Base-by-base conservation (phyloP, 1,284 basidiomycete genomes). In the Omphalotus olearius region DNA sequence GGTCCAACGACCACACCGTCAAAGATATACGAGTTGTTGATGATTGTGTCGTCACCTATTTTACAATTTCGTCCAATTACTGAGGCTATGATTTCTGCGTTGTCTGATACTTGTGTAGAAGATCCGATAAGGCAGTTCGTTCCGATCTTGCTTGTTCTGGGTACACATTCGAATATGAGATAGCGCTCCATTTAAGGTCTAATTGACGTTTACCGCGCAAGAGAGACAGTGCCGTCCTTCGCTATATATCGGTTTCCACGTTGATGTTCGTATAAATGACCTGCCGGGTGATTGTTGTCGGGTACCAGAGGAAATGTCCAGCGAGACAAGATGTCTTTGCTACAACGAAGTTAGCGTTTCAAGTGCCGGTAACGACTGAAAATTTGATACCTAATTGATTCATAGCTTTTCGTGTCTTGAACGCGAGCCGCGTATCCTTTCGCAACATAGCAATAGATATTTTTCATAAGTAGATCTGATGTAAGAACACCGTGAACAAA, bases 401-500 rank as follows among this genome's bases (percentile, higher is more conserved):
- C 93, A 67, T 95, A 97, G 55, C 88, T 91, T 61, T 85, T 84
- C 3, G 93, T 94, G 64, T 94, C 93, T 63, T 86, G 84, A 44
- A 94, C 91, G 26, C 91, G 84, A 33, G 93, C 91, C 17, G 92
- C 89, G 65, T 96, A 96, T 11, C 89, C 88, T 40, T 85, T 83
- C 10, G 88, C 85, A 47, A 96, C 78, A 62, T 95, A 91, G 59
- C 92, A 89, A 64, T 91, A 84, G 54, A 99, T 96, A 60, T 88
- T 95, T 71, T 98, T 96, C 75, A 93, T 94, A 41, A 99, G 78
- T 42, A 99, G 69, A 68, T 99, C 97, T 11, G 92, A 96, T 0
- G 93, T 97, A 53, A 99, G 76, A 41, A 99, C 84, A n/a, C 96
- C 96, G 61, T 93, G 91, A 20, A 99, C 90, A 64, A 99, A 98